Base-by-base conservation (phyloP, 202 grass and related monocot genomes). In the Thinopyrum obtusiflorum region DNA sequence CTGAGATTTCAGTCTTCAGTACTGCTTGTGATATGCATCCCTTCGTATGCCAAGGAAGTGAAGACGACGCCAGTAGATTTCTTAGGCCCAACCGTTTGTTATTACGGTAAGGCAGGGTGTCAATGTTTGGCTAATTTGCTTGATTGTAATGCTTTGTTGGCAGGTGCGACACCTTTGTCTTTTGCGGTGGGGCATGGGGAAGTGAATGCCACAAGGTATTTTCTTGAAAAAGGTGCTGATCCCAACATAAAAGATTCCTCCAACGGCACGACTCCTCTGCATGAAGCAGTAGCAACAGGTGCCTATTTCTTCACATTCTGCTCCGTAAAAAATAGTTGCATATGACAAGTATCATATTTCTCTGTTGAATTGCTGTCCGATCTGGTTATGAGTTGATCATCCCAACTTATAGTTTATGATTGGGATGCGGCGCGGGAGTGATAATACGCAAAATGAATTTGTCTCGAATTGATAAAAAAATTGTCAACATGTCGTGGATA, bases 141-240 rank as follows among this genome's bases (percentile, higher is more conserved):
- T 88, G n/a, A 14, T 55, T 87, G 17, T 72, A 64, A 71, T 39
- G 6, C 57, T 79, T 2, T 42, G 40, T 78, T 83, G 63, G 63
- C 66, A 88, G 86, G 73, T 29, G 14, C 72, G 37, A 86, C 78
- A 3, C 80, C 86, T 37, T 79, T 88, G 64, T 13, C 31, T 72
- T 83, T 7, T 51, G 65, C 65, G 6, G 86, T n/a, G 6, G n/a
- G 5, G 3, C 4, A 8, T 64, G 65, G 86, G n/a, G 21, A 83
- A 79, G 39, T 47, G 21, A 55, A 46, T 73, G 29, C 40, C 63
- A 74, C 36, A 1, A 73, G 15, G 53, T 88, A 88, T 88, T 77
- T 88, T 73, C 86, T 88, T 51, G 86, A 73, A 17, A 83, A 88
- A 71, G 74, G 86, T 39, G 86, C 86, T 55, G 66, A 88, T 83